phyloP scores from a whole-genome alignment of 2,329 filamentous ascomycete species.

The Arthroderma uncinatum region DNA sequence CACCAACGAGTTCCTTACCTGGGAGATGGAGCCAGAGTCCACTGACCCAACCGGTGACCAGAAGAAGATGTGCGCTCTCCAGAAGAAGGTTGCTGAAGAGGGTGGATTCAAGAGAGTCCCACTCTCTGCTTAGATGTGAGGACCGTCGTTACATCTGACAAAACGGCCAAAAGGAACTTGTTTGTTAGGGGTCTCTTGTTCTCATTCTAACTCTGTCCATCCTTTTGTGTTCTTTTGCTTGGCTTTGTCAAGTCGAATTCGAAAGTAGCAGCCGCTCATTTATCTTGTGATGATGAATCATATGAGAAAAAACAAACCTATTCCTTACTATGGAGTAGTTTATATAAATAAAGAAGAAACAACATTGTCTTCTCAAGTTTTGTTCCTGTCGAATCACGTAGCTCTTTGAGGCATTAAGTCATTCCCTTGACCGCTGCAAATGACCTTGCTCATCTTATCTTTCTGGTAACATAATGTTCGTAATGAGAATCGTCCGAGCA shows the following conservation, averaged over 20 bases:
- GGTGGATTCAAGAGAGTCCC: slow-evolving; percentile 47
- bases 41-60: slow-evolving; percentile 59
- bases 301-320: background rate
- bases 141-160: background rate
- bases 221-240: background rate
- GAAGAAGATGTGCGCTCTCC: slow-evolving; percentile 60
- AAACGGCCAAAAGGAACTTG: background rate
- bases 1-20: slow-evolving; percentile 59
- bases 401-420: too few relatives aligned
- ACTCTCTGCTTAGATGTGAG: slow-evolving; percentile 13
- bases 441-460: too few relatives aligned
- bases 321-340: background rate
- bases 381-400: too few relatives aligned
- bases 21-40: slow-evolving; percentile 54
- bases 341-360: background rate
- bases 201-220: background rate
- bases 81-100: slow-evolving; percentile 52
- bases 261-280: slow-evolving; percentile 1
- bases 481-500: background rate
- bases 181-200: background rate
- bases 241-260: background rate
- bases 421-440: too few relatives aligned
- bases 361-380: too few relatives aligned
- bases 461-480: too few relatives aligned
- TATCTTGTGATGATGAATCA: background rate